Evolutionary conservation across 2,329 filamentous ascomycete genomes (phyloP).

Genomic region (Talaromyces verruculosus): DNA sequence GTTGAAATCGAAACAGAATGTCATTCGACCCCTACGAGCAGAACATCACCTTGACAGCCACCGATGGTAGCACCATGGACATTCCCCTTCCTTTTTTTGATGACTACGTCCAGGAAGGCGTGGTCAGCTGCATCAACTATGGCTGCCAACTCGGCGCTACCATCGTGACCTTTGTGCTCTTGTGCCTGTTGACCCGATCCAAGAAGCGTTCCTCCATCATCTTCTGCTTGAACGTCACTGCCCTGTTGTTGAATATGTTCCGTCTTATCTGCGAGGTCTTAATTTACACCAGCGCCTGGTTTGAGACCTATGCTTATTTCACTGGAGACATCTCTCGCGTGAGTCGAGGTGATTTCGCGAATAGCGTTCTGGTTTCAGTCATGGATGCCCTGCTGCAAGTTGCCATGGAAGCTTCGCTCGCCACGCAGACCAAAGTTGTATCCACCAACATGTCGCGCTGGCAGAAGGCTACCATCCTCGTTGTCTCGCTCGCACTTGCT

Average conservation of each 20-base stretch:
- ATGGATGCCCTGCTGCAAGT: constrained; percentile 55
- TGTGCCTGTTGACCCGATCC: constrained; percentile 66
- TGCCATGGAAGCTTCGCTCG: constrained; percentile 59
- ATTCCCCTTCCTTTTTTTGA: constrained; percentile 49
- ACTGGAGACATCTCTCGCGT: constrained; percentile 56
- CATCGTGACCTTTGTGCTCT: constrained; percentile 62
- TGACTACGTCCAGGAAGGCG: constrained; percentile 48
- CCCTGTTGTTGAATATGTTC: constrained; percentile 61
- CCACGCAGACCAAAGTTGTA: constrained; percentile 64
- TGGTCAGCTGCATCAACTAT: constrained; percentile 61
- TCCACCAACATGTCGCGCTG: constrained; percentile 51
- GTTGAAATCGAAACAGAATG: constrained; percentile 3
- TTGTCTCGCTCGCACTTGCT: constrained; percentile 51
- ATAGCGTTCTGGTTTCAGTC: constrained; percentile 51
- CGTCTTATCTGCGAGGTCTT: constrained; percentile 49
- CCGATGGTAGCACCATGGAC: constrained; percentile 47
- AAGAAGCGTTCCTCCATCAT: constrained; percentile 65
- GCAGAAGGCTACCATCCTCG: constrained; percentile 50
- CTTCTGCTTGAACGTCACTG: constrained; percentile 64
- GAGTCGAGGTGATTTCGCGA: constrained; percentile 44
- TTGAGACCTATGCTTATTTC: constrained; percentile 62
- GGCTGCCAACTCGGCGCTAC: constrained; percentile 69
- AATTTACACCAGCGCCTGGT: constrained; percentile 62
- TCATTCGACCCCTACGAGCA: constrained; percentile 56
- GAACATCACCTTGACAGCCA: constrained; percentile 48